Base-by-base conservation (phyloP, 1,284 basidiomycete genomes). In the Psilocybe mexicana region DNA sequence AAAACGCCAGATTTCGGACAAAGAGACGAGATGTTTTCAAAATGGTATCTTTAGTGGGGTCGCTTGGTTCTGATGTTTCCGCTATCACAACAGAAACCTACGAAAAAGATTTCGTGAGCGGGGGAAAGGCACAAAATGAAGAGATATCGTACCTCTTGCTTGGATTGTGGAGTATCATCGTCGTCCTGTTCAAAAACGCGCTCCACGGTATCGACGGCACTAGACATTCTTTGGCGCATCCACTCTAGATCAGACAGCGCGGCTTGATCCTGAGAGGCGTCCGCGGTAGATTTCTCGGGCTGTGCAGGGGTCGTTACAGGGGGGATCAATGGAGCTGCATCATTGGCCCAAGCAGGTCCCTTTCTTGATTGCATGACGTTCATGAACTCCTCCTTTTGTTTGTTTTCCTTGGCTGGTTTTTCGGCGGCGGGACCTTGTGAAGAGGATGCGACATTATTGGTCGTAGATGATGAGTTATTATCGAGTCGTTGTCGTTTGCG, bases 1-100 rank as follows among this genome's bases (percentile, higher is more conserved):
- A 83, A 69, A 94, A 98, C 0, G 95, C 82, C 18, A 98, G 74
- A 70, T 98, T 99, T 11, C 96, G 92, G 5, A 98, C 78, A 70
- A 98, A 98, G 3, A 98, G 76, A 1, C 96, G 86, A 0, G 86
- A 84, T 0, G 93, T 94, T 57, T 84, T 82, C 25, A 91, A 76
- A 56, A 98, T 94, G 0, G 86, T 86, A 33, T 83, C 79, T 60
- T 78, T 83, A 0, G 77, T 76, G 1, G 79, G 70, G 52, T 87
- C 81, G 48, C 76, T 73, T 0, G 72, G 66, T 11, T 36, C 23
- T 35, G 57, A 26, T 11, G 43, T 11, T 5, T 43, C 47, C n/a
- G 28, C 18, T 44, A 40, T 26, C 23, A 24, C 18, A 10, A 24
- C 28, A 43, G 51, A 12, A 7, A 26, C 42, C 57, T 58, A 60